These are phyloP conservation scores for Fusarium verrucosum DNA, from an alignment of 2,329 filamentous ascomycete species.

Conservation along the genomic window DNA sequence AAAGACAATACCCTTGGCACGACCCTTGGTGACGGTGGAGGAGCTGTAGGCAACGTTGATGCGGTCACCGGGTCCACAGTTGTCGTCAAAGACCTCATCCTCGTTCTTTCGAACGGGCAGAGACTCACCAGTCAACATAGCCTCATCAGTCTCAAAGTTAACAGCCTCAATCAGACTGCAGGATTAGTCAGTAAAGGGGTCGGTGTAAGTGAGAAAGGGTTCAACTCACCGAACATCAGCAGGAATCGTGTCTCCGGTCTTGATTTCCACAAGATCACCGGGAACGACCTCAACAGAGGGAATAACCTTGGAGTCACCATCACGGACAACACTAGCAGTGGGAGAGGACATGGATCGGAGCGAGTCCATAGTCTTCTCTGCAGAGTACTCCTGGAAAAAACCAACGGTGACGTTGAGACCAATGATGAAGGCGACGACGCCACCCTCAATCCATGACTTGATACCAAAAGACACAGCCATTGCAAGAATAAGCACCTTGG, in stretches of 20 bases:
- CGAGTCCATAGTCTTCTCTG: slow-evolving; percentile 61
- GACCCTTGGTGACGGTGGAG: slow-evolving; percentile 69
- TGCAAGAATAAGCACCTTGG: slow-evolving; percentile 61
- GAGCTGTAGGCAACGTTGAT: slow-evolving; percentile 71
- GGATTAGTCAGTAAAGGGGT: slow-evolving; percentile 59
- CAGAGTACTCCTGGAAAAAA: slow-evolving; percentile 57
- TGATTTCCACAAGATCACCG: slow-evolving; percentile 65
- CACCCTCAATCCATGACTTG: slow-evolving; percentile 67
- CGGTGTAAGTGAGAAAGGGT: background rate
- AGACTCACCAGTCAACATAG: slow-evolving; percentile 70
- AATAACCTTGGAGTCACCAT: slow-evolving; percentile 52
- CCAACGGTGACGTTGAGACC: slow-evolving; percentile 66
- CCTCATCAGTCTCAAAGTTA: slow-evolving; percentile 74
- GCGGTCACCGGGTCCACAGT: slow-evolving; percentile 62
- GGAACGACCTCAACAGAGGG: slow-evolving; percentile 59
- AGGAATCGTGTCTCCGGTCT: slow-evolving; percentile 67
- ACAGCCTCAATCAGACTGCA: slow-evolving; percentile 62
- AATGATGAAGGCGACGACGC: slow-evolving; percentile 67
- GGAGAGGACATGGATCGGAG: slow-evolving; percentile 56
- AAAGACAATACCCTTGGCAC: slow-evolving; percentile 68
- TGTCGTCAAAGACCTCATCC: slow-evolving; percentile 53
- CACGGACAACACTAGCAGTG: slow-evolving; percentile 55
- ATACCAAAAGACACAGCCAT: slow-evolving; percentile 68
- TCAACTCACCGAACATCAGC: slow-evolving; percentile 67
- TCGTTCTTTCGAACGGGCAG: slow-evolving; percentile 66